A percentile compares a stretch with the other conserved stretches of the same genome.
Evolutionary conservation across 176 grass and related monocot species (phyloP).

Genomic region (Paspalum notatum): DNA sequence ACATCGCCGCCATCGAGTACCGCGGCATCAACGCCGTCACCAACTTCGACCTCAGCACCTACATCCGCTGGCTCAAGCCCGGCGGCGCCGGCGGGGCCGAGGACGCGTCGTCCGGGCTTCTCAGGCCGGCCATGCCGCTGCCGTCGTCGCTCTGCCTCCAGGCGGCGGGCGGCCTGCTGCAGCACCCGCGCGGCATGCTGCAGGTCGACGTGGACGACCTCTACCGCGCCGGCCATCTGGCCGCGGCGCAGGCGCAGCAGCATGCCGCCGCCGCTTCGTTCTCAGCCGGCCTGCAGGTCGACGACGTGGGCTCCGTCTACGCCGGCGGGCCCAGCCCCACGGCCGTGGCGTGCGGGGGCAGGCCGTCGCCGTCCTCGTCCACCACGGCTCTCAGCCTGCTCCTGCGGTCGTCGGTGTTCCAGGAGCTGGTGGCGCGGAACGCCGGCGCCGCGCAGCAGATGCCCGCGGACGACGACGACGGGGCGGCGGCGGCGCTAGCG

Average conservation of each 20-base stretch:
- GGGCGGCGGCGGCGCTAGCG: background rate
- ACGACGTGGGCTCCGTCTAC: slow-evolving; percentile 27
- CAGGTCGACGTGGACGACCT: slow-evolving; percentile 21
- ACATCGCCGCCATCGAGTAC: slow-evolving; percentile 84
- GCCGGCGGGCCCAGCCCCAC: background rate
- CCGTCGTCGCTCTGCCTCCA: background rate
- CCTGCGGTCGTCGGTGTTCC: slow-evolving; percentile 62
- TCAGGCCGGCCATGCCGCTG: background rate
- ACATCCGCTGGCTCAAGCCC: slow-evolving; percentile 81
- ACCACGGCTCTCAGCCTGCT: slow-evolving; percentile 67
- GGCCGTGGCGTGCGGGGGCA: too few species aligned
- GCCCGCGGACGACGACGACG: background rate
- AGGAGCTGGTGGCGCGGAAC: slow-evolving; percentile 57
- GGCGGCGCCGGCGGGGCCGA: background rate
- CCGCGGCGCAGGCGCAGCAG: background rate
- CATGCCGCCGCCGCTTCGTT: background rate
- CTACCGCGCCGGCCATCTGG: slow-evolving; percentile 9
- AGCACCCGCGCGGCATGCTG: slow-evolving; percentile 8
- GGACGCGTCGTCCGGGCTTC: background rate
- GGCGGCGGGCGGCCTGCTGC: background rate
- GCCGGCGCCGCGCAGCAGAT: background rate
- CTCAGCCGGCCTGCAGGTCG: background rate
- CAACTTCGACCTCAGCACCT: slow-evolving; percentile 77
- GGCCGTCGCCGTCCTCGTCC: slow-evolving; percentile 41
- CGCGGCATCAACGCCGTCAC: slow-evolving; percentile 79